Percentiles rank a stretch among this genome's conserved stretches.
phyloP scores from a whole-genome alignment of 768 basidiomycete genomes.

The Mycena amicta region DNA sequence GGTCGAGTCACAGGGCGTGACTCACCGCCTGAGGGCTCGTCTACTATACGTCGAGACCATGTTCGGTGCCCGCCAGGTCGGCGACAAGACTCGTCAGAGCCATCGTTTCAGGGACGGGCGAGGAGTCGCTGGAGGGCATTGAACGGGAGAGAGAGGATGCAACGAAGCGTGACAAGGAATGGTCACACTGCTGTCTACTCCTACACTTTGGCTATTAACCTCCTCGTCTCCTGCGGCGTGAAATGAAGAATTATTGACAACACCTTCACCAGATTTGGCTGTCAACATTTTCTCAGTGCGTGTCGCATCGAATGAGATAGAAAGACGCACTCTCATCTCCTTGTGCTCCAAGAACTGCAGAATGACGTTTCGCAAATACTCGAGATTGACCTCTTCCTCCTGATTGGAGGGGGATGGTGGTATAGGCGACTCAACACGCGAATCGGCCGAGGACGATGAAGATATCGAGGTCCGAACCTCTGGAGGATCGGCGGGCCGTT shows the following conservation, averaged over 20 bases:
- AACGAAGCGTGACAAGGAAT: not conserved
- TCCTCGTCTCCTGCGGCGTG: constrained; percentile 91
- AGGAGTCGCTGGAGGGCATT: too few relatives aligned
- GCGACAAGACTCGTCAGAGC: too few relatives aligned
- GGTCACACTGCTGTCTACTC: not conserved
- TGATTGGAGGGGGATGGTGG: constrained; percentile 42
- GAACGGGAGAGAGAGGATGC: too few relatives aligned
- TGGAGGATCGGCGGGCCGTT: constrained; percentile 46
- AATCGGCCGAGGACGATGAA: constrained; percentile 35
- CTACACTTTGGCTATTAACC: constrained; percentile 85
- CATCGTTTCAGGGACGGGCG: too few relatives aligned
- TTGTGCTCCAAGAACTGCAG: constrained; percentile 97
- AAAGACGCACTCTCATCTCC: constrained; percentile 87
- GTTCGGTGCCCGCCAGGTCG: too few relatives aligned
- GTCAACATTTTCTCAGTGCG: too few relatives aligned
- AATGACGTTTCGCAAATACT: constrained; percentile 95
- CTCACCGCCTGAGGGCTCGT: too few relatives aligned
- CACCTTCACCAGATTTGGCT: constrained; percentile 91
- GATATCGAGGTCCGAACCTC: constrained; percentile 42
- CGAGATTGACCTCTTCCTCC: constrained; percentile 93
- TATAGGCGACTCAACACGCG: constrained; percentile 40
- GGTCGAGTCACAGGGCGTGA: too few relatives aligned
- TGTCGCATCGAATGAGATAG: too few relatives aligned
- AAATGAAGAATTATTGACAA: constrained; percentile 91
- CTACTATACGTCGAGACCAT: too few relatives aligned